Conservation (phyloP, 352 stramenopile species). For the Globisporangium orthogonon region DNA sequence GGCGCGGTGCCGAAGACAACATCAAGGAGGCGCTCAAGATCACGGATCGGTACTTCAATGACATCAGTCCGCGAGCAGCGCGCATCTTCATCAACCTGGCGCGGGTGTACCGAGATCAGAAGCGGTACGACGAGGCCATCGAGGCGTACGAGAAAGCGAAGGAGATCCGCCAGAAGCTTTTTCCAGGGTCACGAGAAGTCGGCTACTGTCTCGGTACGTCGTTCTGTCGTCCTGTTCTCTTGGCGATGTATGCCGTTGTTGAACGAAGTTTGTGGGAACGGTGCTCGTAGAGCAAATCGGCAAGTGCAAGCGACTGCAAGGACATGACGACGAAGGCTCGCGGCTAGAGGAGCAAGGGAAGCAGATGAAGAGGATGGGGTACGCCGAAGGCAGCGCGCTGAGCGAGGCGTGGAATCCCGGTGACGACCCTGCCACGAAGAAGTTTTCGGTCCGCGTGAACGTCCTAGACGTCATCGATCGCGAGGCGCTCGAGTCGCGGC, state of each 20-base stretch:
- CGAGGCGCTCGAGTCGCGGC: constrained; percentile 34
- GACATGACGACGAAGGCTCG: constrained; percentile 56
- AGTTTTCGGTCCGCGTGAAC: constrained; percentile 18
- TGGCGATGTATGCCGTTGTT: background rate
- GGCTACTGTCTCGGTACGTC: constrained; percentile 65
- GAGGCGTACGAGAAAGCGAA: constrained; percentile 56
- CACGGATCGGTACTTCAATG: constrained; percentile 71
- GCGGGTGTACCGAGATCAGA: constrained; percentile 70
- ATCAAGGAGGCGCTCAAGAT: constrained; percentile 77
- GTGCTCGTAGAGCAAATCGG: constrained; percentile 65
- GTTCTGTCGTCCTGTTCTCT: background rate
- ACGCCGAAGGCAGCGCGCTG: constrained; percentile 19
- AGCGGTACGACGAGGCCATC: constrained; percentile 68
- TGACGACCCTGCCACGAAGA: constrained; percentile 7
- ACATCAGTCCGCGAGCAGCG: constrained; percentile 61
- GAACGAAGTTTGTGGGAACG: background rate
- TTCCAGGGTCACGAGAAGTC: constrained; percentile 67
- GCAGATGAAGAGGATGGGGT: constrained; percentile 55
- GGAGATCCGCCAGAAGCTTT: constrained; percentile 69
- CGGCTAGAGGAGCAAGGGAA: constrained; percentile 41
- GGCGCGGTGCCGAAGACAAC: constrained; percentile 51
- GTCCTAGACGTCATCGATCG: constrained; percentile 25
- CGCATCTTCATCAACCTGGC: constrained; percentile 76
- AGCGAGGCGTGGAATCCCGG: constrained; percentile 3
- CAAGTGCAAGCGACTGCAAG: constrained; percentile 55